These are phyloP conservation scores for Uronychia setigera DNA, from an alignment of 73 alveolate species.

Conservation along the genomic window DNA sequence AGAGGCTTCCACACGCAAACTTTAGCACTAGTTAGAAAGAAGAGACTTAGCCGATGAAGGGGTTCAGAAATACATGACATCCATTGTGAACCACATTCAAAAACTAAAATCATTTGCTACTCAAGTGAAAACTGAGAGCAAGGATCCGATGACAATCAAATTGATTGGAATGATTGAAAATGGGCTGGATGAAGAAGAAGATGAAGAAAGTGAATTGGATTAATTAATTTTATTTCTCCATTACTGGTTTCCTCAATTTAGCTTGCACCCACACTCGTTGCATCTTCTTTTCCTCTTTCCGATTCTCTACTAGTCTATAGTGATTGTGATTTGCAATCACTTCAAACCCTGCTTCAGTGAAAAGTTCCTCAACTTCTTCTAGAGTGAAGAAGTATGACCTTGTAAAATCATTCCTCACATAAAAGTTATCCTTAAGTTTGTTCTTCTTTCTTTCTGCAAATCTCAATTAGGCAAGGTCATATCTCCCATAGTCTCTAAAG, in stretches of 20 bases:
- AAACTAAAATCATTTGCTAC: neutral
- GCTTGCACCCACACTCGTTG: constrained; percentile 88
- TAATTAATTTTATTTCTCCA: neutral
- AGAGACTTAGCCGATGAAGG: neutral
- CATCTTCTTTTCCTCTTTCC: constrained; percentile 90
- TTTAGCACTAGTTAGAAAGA: neutral
- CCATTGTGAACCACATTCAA: neutral
- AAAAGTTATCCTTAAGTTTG: constrained; percentile 90
- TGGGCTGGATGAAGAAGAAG: neutral
- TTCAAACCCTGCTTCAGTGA: constrained; percentile 83
- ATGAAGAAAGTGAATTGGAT: neutral
- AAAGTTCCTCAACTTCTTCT: constrained; percentile 79
- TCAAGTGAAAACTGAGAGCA: no score
- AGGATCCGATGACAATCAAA: neutral
- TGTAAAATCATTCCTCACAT: constrained; percentile 90
- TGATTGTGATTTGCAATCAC: constrained; percentile 78
- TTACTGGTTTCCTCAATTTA: constrained; percentile 37
- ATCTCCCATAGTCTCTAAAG: constrained; percentile 96
- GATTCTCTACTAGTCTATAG: constrained; percentile 90
- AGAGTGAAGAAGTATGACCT: constrained; percentile 88
- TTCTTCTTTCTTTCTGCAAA: constrained; percentile 84
- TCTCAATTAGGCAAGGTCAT: constrained; percentile 92
- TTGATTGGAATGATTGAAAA: no score
- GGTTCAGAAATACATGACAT: neutral
- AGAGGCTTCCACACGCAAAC: neutral